Percentiles rank a stretch among this genome's conserved stretches.
phyloP scores from a whole-genome alignment of 805 yeast genomes.

The Ogataea populi-albae region DNA sequence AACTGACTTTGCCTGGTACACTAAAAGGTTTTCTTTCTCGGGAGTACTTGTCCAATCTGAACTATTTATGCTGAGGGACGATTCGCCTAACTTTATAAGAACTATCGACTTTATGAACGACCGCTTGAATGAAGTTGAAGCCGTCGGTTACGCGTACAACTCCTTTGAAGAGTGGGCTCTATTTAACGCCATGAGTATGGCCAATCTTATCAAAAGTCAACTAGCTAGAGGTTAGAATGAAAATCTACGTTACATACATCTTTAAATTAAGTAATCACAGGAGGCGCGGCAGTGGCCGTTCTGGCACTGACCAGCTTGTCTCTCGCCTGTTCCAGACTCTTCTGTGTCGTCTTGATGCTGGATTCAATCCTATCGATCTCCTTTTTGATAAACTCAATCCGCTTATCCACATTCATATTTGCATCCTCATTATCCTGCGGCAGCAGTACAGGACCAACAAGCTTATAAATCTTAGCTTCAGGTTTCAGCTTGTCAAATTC shows the following conservation, averaged over 20 bases:
- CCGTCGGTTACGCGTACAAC: constrained; percentile 57
- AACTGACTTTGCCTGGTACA: constrained; percentile 87
- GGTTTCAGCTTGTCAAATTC: constrained; percentile 64
- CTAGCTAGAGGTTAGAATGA: constrained; percentile 57
- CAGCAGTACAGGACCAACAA: constrained; percentile 87
- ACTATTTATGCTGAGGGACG: constrained; percentile 76
- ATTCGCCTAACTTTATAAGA: constrained; percentile 47
- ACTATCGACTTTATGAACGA: constrained; percentile 66
- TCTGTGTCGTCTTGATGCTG: constrained; percentile 57
- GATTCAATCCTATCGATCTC: constrained; percentile 80
- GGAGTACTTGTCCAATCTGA: constrained; percentile 74
- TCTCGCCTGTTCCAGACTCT: constrained; percentile 57
- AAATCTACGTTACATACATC: constrained; percentile 4
- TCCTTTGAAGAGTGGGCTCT: constrained; percentile 72
- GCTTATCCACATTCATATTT: constrained; percentile 74
- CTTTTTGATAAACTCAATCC: constrained; percentile 79
- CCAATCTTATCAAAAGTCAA: constrained; percentile 72
- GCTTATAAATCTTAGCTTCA: constrained; percentile 77
- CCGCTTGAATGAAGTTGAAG: constrained; percentile 51
- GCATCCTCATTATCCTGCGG: constrained; percentile 90
- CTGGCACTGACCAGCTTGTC: constrained; percentile 33
- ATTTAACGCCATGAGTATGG: constrained; percentile 60
- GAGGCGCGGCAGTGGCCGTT: constrained; percentile 11
- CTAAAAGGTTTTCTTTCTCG: constrained; percentile 73
- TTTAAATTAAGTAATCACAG: constrained; percentile 2